phyloP scores from a whole-genome alignment of 805 yeast species.

The Metschnikowia hibisci region DNA sequence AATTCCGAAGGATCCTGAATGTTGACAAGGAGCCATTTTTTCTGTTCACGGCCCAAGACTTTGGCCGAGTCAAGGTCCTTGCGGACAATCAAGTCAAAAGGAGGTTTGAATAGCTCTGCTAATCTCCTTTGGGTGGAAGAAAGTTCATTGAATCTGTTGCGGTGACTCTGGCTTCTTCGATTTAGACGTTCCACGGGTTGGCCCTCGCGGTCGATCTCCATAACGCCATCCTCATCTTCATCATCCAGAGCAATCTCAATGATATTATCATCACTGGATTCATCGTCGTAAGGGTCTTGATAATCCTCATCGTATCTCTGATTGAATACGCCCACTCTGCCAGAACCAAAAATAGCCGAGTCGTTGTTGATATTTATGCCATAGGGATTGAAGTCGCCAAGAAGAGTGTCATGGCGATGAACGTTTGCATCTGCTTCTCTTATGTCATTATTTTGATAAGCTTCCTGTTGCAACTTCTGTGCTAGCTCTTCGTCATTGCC shows the following conservation, averaged over 20 bases:
- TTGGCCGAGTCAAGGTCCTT: constrained; percentile 73
- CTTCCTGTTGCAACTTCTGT: constrained; percentile 58
- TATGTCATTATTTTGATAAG: constrained; percentile 40
- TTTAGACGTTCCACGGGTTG: constrained; percentile 18
- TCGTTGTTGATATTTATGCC: constrained; percentile 19
- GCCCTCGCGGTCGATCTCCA: constrained; percentile 29
- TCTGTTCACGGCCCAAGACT: constrained; percentile 52
- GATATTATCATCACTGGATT: constrained; percentile 24
- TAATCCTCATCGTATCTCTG: constrained; percentile 42
- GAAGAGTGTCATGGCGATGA: constrained; percentile 70
- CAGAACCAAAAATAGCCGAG: constrained; percentile 46
- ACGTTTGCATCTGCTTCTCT: constrained; percentile 71
- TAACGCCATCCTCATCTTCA: constrained; percentile 32
- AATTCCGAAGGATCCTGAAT: constrained; percentile 85
- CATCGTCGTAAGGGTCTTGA: constrained; percentile 22
- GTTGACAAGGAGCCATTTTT: constrained; percentile 83
- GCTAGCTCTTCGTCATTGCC: constrained; percentile 55
- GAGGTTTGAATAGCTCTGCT: constrained; percentile 86
- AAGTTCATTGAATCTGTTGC: constrained; percentile 30
- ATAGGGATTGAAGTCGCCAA: constrained; percentile 35
- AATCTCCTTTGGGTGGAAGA: constrained; percentile 59
- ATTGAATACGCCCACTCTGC: constrained; percentile 55
- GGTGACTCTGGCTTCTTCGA: constrained; percentile 10
- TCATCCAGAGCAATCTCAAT: constrained; percentile 30
- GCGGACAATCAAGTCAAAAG: constrained; percentile 79